Evolutionary conservation across 768 basidiomycete species (phyloP).

Genomic region (Lactarius hengduanensis): DNA sequence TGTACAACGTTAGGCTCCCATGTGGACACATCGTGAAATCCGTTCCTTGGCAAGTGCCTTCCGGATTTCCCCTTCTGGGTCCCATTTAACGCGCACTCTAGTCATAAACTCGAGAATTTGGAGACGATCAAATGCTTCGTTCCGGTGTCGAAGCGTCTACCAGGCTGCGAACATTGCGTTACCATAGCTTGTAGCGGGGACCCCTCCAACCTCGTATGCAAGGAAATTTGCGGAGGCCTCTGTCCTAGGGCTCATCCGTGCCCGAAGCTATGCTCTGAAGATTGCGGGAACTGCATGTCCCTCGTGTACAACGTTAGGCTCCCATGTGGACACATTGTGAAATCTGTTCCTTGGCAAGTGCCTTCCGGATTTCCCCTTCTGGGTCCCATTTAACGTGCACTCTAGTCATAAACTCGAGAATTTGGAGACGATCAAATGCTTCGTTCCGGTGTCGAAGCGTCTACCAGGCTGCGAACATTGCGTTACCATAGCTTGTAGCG

Average conservation of each 20-base stretch:
- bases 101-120: conserved; percentile 32
- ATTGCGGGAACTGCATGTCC: no score
- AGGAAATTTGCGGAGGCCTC: not conserved
- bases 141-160: conserved; percentile 32
- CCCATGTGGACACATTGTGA: no score
- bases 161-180: conserved; percentile 36
- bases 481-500: conserved; percentile 26
- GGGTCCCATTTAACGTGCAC: not conserved
- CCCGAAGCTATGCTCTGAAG: no score
- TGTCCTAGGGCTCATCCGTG: no score
- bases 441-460: conserved; percentile 30
- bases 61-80: not conserved
- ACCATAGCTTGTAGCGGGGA: conserved; percentile 28
- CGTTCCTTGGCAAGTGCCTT: conserved; percentile 34
- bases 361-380: no score
- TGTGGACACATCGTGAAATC: conserved; percentile 32
- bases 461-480: conserved; percentile 37
- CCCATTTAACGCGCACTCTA: conserved; percentile 14
- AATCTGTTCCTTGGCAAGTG: no score
- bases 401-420: conserved; percentile 33
- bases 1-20: conserved; percentile 30
- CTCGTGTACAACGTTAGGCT: no score
- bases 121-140: conserved; percentile 31
- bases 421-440: conserved; percentile 32
- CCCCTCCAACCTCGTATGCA: conserved; percentile 29